A percentile compares a stretch with the other conserved stretches of the same genome.
Evolutionary conservation across 805 yeast species (phyloP).

Genomic region (Lachancea waltii): DNA sequence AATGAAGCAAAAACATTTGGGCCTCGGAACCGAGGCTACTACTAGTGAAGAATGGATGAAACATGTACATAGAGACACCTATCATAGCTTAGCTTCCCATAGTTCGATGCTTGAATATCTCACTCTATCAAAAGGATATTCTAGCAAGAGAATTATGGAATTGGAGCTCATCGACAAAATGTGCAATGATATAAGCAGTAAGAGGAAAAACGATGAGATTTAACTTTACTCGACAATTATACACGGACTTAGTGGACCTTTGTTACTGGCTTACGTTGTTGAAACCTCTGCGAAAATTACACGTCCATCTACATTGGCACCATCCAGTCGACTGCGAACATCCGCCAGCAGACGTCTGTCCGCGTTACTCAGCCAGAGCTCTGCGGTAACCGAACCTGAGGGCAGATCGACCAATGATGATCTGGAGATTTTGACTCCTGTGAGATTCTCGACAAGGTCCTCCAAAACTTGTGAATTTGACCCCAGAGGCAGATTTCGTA

Average conservation of each 20-base stretch:
- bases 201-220: slow-evolving; percentile 1
- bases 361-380: slow-evolving; percentile 30
- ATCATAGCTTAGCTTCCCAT: slow-evolving; percentile 25
- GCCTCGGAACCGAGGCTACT: slow-evolving; percentile 72
- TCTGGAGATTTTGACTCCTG: slow-evolving; percentile 15
- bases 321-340: slow-evolving; percentile 34
- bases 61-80: slow-evolving; percentile 36
- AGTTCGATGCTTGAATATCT: slow-evolving; percentile 28
- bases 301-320: slow-evolving; percentile 45
- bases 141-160: slow-evolving; percentile 22
- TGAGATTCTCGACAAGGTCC: slow-evolving; percentile 19
- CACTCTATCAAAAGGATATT: slow-evolving; percentile 20
- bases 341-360: slow-evolving; percentile 21
- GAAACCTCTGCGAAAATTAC: slow-evolving; percentile 32
- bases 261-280: slow-evolving; percentile 5
- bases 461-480: slow-evolving; percentile 22
- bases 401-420: slow-evolving; percentile 33
- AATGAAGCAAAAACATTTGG: slow-evolving; percentile 57
- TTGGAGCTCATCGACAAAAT: slow-evolving; percentile 25
- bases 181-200: slow-evolving; percentile 10
- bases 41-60: slow-evolving; percentile 61
- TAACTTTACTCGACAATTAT: no score
- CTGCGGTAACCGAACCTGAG: slow-evolving; percentile 37
- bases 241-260: no score
- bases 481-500: slow-evolving; percentile 26